These are phyloP conservation scores for Arctium lappa DNA, from an alignment of 129 eudicot species.

Conservation along the genomic window DNA sequence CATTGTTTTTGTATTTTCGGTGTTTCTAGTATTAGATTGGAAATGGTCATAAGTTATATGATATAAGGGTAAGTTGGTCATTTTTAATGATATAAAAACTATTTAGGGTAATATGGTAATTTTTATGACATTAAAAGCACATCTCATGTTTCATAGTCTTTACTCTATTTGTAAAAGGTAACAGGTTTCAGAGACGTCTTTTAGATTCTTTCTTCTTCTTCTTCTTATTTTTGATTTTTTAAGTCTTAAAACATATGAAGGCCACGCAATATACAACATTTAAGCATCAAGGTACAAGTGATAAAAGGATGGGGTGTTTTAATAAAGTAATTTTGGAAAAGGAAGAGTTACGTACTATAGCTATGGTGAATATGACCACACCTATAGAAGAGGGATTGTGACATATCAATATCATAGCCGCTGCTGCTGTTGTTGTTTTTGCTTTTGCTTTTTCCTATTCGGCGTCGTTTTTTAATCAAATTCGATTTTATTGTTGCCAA, in stretches of 20 bases:
- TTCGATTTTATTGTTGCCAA: too few relatives aligned
- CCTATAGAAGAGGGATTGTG: conserved; percentile 7
- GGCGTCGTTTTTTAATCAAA: too few relatives aligned
- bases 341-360: neutral
- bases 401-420: neutral
- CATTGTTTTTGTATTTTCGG: too few relatives aligned
- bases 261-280: neutral
- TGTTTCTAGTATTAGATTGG: too few relatives aligned
- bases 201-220: neutral
- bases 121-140: neutral
- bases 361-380: conserved; percentile 15
- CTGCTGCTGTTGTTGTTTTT: neutral
- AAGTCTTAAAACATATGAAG: neutral
- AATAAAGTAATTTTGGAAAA: neutral
- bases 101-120: neutral
- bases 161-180: neutral
- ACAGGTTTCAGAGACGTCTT: neutral
- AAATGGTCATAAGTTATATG: too few relatives aligned
- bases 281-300: neutral
- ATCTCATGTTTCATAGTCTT: conserved; percentile 7
- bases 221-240: too few relatives aligned
- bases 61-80: too few relatives aligned
- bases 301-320: neutral
- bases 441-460: neutral
- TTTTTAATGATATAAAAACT: too few relatives aligned